Evolutionary conservation across 768 basidiomycete genomes (phyloP), one percentile per base, ranked within the genome.

Genomic region (Suillus ampliporus): DNA sequence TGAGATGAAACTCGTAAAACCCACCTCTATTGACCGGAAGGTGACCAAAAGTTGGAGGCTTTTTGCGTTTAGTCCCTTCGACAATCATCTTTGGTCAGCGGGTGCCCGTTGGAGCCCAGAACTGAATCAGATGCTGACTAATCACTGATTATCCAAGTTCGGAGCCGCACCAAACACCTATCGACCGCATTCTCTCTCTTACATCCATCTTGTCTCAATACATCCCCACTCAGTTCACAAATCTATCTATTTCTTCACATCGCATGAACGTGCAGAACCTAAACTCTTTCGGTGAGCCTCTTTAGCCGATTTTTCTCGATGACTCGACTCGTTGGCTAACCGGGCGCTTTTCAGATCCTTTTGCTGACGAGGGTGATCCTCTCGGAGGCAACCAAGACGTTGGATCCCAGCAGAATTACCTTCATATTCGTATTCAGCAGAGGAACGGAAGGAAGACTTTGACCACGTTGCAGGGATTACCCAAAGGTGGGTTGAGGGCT

Each of bases 401-500:
- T 72, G 91, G 90, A 68, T 89, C 91, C 67, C 87, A 89, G 76
- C 79, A 87, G 72, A 88, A 93, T 76, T 90, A 94, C 77, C 92
- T 96, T 76, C 94, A 96, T 77, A 92, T 97, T 74, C 94, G 97
- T 82, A 92, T 99, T 72, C 97, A 99, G 79, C 97, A 99, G 80
- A 88, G 97, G 74, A 99, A 99, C 86, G 97, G 97, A 65, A 87
- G 97, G 73, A 99, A 99, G 85, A 97, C 95, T 65, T 79, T 98
- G 83, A 99, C 97, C 46, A 99, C 96, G 62, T 84, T 99, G 69
- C 96, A 99, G 79, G 97, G 97, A 65, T 78, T 99, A 68, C 92
- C 94, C 60, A 94, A 91, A 79, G 87, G 93, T 93, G 67, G 67
- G 87, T 79, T 64, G 46, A 56, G 21, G 61, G 34, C 54, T 52